A percentile compares a stretch with the other conserved stretches of the same genome.
These are phyloP conservation scores for Macrotyloma uniflorum DNA, from an alignment of 306 rosid species.

Conservation along the genomic window DNA sequence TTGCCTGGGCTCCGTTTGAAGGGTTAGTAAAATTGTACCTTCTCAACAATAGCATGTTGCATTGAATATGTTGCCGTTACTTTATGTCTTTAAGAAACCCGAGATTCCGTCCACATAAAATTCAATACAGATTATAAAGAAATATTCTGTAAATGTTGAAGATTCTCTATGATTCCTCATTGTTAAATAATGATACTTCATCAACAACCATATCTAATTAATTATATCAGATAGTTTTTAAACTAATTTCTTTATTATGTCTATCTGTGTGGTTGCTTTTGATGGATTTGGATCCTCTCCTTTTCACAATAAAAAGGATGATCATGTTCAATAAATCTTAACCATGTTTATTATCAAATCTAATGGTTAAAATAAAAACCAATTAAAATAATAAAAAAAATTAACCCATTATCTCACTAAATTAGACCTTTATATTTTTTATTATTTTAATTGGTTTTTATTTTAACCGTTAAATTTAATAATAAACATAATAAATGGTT, in stretches of 20 bases:
- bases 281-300: too few relatives aligned
- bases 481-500: too few relatives aligned
- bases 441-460: too few relatives aligned
- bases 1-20: conserved; percentile 90
- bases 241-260: conserved; percentile 3
- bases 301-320: too few relatives aligned
- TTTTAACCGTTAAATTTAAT: too few relatives aligned
- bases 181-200: conserved; percentile 17
- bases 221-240: not conserved
- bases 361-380: too few relatives aligned
- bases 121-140: not conserved
- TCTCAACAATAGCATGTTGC: conserved; percentile 22
- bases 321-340: too few relatives aligned
- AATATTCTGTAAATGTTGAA: not conserved
- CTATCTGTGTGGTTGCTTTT: not conserved
- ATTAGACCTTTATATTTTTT: too few relatives aligned
- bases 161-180: not conserved
- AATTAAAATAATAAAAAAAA: too few relatives aligned
- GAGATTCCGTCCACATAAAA: not conserved
- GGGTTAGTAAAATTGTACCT: conserved; percentile 59
- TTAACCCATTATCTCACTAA: too few relatives aligned
- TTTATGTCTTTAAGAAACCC: too few relatives aligned
- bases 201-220: conserved; percentile 26
- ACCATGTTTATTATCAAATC: too few relatives aligned
- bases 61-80: conserved; percentile 18